Percentiles rank a stretch among this genome's conserved stretches.
Conservation (phyloP, 208 protist genomes). For the Trypanosoma cruzi region DNA sequence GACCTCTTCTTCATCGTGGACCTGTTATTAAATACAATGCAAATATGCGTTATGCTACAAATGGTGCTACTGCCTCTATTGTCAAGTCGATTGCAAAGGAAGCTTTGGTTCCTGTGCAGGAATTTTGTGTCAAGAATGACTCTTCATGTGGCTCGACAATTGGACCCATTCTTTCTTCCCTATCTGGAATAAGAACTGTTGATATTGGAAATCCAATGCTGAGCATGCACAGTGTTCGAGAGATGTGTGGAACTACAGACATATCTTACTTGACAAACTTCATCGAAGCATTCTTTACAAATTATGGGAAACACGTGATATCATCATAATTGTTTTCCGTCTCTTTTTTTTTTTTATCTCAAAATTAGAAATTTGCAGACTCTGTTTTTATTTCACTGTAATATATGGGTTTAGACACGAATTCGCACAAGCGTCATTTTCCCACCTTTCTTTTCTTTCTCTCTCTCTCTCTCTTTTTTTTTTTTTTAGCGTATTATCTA, state of each 20-base stretch:
- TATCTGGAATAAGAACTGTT: constrained; percentile 94
- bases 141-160: constrained; percentile 97
- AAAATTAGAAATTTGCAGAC: background rate
- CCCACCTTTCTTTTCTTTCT: background rate
- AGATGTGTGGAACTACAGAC: constrained; percentile 95
- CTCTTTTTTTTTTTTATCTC: constrained; percentile 14
- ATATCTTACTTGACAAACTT: constrained; percentile 86
- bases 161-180: constrained; percentile 94
- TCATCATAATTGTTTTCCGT: background rate
- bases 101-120: constrained; percentile 74
- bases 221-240: constrained; percentile 97
- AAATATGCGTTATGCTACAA: constrained; percentile 97
- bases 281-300: constrained; percentile 83
- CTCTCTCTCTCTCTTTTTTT: background rate
- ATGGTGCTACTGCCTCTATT: constrained; percentile 78
- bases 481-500: background rate
- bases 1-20: constrained; percentile 91
- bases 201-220: constrained; percentile 97
- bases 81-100: constrained; percentile 82
- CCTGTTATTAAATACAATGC: constrained; percentile 97
- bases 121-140: constrained; percentile 97
- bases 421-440: no score
- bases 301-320: constrained; percentile 6
- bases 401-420: no score
- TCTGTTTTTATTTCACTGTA: no score